Evolutionary conservation across 139 green algal genomes (phyloP).

Genomic region (Chlamydomonas incerta): DNA sequence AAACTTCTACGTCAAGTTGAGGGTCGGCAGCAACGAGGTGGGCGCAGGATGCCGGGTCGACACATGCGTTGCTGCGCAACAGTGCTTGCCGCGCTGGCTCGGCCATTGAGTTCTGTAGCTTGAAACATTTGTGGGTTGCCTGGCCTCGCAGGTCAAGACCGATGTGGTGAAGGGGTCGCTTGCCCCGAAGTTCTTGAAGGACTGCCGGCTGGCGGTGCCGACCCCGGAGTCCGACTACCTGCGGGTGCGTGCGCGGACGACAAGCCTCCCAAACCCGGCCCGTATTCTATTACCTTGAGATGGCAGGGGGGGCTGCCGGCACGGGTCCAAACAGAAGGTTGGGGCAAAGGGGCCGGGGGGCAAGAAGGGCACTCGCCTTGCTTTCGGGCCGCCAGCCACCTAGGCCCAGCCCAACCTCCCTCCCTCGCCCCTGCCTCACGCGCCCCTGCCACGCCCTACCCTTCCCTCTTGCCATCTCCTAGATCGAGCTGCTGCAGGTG

Average conservation of each 20-base stretch:
- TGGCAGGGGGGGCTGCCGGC: too few relatives aligned
- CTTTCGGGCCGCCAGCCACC: too few relatives aligned
- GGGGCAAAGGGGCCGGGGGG: too few relatives aligned
- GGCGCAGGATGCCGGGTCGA: not conserved
- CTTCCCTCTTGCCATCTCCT: too few relatives aligned
- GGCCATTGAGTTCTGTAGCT: too few relatives aligned
- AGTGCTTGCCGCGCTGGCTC: not conserved
- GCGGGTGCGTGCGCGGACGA: slow-evolving; percentile 33
- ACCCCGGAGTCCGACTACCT: slow-evolving; percentile 37
- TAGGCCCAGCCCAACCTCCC: not conserved
- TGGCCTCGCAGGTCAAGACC: slow-evolving; percentile 44
- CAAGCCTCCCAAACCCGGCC: too few relatives aligned
- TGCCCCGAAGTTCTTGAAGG: slow-evolving; percentile 59
- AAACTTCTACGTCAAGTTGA: slow-evolving; percentile 58
- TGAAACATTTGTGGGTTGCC: too few relatives aligned
- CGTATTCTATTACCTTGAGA: too few relatives aligned
- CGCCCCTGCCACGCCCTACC: not conserved
- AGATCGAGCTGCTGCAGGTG: slow-evolving; percentile 60
- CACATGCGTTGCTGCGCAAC: not conserved
- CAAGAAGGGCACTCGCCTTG: too few relatives aligned
- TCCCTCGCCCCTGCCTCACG: not conserved
- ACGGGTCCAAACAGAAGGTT: too few relatives aligned
- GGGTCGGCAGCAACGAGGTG: slow-evolving; percentile 46
- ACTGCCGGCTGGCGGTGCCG: slow-evolving; percentile 43
- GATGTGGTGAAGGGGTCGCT: slow-evolving; percentile 32